Evolutionary conservation across 2,329 filamentous ascomycete genomes (phyloP), one percentile per base, ranked within the genome.

Genomic region (Arthrobotrys pseudoclavata): DNA sequence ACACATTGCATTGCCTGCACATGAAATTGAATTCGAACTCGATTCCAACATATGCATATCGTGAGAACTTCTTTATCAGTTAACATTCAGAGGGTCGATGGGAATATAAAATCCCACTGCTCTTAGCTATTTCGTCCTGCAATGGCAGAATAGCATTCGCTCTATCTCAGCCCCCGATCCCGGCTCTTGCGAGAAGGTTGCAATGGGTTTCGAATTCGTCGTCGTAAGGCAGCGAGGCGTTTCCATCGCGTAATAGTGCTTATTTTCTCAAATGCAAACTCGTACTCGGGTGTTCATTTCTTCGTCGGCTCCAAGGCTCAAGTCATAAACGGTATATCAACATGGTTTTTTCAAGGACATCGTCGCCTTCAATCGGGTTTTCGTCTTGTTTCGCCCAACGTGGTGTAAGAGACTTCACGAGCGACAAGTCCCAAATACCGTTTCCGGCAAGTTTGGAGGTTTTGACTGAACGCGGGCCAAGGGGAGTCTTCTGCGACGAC

Each of bases 391-490:
- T 26, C 52, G 18, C 34, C 20, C 10, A 10, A 60, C 34, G 42
- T 20, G 34, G n/a, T 57, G n/a, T 12, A 60, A 60, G 20, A 60
- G 55, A 60, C 20, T 4, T 26, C 10, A 48, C 57, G 15, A 66
- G 57, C 68, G 24, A 53, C 68, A 42, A 63, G 20, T 52, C 40
- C 15, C n/a, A 10, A 60, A 45, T 60, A 64, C 71, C 66, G 64
- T 64, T 76, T 76, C 71, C 71, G 71, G 71, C 57, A 50, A 76
- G 4, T n/a, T 61, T 29, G 24, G 64, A 66, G 45, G 7, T 57
- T 53, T 66, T 31, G 48, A 68, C 60, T 76, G 72, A 45, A 70
- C 64, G 40, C 72, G 61, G 66, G 48, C 34, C 50, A 70, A 42
- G 12, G 26, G 63, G n/a, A 15, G 26, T 7, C 26, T n/a, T 57